Base-by-base conservation (phyloP, 2,329 filamentous ascomycete genomes). In the Leptographium flavum region DNA sequence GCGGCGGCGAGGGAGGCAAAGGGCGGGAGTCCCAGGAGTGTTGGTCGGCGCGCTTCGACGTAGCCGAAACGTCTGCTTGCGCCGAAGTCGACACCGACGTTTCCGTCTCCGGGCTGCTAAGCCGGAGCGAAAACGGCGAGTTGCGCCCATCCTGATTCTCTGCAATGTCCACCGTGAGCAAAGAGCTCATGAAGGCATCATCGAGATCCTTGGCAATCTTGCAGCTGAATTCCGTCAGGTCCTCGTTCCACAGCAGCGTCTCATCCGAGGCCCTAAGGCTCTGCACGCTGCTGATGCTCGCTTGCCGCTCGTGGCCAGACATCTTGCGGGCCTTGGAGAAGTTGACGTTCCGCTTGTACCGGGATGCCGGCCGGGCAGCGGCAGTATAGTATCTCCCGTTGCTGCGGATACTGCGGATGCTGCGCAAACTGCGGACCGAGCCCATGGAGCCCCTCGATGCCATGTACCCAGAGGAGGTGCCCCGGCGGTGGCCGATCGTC, bases 141-240 rank as follows among this genome's bases (percentile, higher is more conserved):
- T 61, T 45, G 58, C 46, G 63, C 59, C 25, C 60, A n/a, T 49
- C 47, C 3, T 47, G 47, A 10, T 48, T 48, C 14, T 49, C 50
- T 3, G 25, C 44, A 23, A 31, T 44, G 14, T 52, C 50, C 11
- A 43, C 49, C 1, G 57, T 54, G 28, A 73, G 61, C 11, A 75
- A 53, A 10, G 69, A 71, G 53, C 82, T 79, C 57, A 86, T 88
- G 66, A 96, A 95, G 1, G 88, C 88, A 56, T 92, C 85, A 56
- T 96, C 88, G 56, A 88, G 93, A 47, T 92, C 85, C 60, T 87
- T 86, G 42, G 87, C 86, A 49, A 95, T 79, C 55, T 87, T 87
- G 54, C 76, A 77, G 54, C 87, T 94, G 47, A 93, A 82, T 54
- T 90, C 81, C 7, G 86, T 74, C 45, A 92, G 74, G 58, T 94